Evolutionary conservation across 352 stramenopile genomes (phyloP).

Genomic region (Phytophthora aleatoria): DNA sequence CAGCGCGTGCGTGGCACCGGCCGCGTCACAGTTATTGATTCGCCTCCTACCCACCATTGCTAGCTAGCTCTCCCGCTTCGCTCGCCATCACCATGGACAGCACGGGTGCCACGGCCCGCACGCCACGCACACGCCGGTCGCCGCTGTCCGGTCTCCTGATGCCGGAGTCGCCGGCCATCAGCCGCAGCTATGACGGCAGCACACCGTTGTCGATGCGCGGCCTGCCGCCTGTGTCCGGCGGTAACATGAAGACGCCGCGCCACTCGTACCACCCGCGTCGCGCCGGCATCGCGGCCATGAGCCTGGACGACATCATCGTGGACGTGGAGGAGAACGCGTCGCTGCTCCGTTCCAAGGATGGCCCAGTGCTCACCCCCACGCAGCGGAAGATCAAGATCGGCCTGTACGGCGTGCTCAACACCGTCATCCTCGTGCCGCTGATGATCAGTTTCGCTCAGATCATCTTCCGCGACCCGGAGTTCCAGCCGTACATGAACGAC

Average conservation of each 20-base stretch:
- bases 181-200: constrained; percentile 45
- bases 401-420: constrained; percentile 93
- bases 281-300: constrained; percentile 7
- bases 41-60: constrained; percentile 10
- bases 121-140: constrained; percentile 49
- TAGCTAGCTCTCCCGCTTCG: neutral
- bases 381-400: constrained; percentile 63
- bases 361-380: constrained; percentile 21
- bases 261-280: constrained; percentile 56
- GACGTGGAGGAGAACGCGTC: constrained; percentile 31
- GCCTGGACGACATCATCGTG: constrained; percentile 37
- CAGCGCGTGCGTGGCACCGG: constrained; percentile 18
- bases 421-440: constrained; percentile 93
- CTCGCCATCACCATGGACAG: constrained; percentile 63
- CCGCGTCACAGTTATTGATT: constrained; percentile 31
- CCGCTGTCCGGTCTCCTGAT: constrained; percentile 9
- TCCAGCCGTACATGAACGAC: constrained; percentile 91
- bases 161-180: constrained; percentile 35
- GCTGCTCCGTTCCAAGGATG: constrained; percentile 22
- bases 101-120: constrained; percentile 76
- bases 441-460: constrained; percentile 94
- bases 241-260: constrained; percentile 51
- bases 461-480: constrained; percentile 94
- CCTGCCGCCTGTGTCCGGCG: constrained; percentile 3
- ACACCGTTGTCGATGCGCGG: constrained; percentile 27